Conservation (phyloP, 805 yeast genomes). For the Ogataea allantospora region DNA sequence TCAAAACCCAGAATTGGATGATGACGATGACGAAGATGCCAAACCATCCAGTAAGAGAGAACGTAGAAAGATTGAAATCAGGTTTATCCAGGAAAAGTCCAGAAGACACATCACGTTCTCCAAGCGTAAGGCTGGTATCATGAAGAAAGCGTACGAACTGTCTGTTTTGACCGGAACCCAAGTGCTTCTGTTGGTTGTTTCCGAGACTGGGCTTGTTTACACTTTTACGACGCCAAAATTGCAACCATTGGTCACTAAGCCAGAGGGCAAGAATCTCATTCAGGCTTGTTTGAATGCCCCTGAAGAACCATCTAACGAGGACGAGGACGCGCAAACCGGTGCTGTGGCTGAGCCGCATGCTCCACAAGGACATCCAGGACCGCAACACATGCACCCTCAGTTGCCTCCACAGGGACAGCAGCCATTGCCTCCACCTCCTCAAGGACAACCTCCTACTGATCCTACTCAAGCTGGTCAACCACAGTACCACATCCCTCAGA, state of each 20-base stretch:
- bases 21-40: slow-evolving; percentile 52
- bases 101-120: slow-evolving; percentile 98
- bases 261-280: slow-evolving; percentile 94
- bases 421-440: slow-evolving; percentile 30
- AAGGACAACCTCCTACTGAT: slow-evolving; percentile 21
- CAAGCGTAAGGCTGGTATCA: slow-evolving; percentile 97
- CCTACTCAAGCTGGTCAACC: slow-evolving; percentile 26
- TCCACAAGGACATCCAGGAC: slow-evolving; percentile 22
- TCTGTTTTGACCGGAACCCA: slow-evolving; percentile 97
- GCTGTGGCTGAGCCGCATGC: slow-evolving; percentile 21
- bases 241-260: slow-evolving; percentile 95
- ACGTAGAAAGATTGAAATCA: slow-evolving; percentile 90
- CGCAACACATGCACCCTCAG: slow-evolving; percentile 32
- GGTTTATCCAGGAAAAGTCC: slow-evolving; percentile 95
- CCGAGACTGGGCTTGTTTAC: slow-evolving; percentile 98
- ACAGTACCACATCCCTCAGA: slow-evolving; percentile 27
- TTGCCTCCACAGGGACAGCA: slow-evolving; percentile 35
- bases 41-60: slow-evolving; percentile 52
- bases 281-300: slow-evolving; percentile 98
- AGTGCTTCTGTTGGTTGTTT: slow-evolving; percentile 88
- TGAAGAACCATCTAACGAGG: slow-evolving; percentile 68
- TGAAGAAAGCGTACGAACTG: slow-evolving; percentile 99
- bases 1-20: slow-evolving; percentile 38
- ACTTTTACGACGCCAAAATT: slow-evolving; percentile 99
- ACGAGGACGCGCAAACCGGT: slow-evolving; percentile 42